These are phyloP conservation scores for Zygoascus hellenicus DNA, from an alignment of 1,139 yeast species.

Conservation along the genomic window DNA sequence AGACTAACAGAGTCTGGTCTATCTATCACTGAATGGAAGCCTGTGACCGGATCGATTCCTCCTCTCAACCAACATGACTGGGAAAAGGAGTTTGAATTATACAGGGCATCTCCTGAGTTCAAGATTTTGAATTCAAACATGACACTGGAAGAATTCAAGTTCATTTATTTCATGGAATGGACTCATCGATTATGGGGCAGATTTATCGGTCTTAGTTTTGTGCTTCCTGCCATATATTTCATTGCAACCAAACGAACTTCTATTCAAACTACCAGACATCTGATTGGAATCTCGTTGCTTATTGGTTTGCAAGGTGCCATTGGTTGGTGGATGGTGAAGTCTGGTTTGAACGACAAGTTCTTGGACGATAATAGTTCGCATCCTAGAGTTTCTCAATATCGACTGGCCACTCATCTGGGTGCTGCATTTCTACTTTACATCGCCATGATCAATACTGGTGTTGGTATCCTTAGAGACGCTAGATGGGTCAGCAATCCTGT, in stretches of 20 bases:
- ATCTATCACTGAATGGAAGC: constrained; percentile 97
- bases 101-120: constrained; percentile 85
- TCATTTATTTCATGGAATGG: constrained; percentile 98
- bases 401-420: constrained; percentile 90
- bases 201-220: constrained; percentile 75
- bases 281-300: constrained; percentile 66
- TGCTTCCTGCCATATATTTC: constrained; percentile 81
- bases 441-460: constrained; percentile 87
- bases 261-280: constrained; percentile 57
- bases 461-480: constrained; percentile 74
- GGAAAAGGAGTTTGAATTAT: constrained; percentile 77
- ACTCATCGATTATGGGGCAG: constrained; percentile 90
- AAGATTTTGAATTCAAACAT: constrained; percentile 84
- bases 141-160: constrained; percentile 87
- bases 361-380: constrained; percentile 69
- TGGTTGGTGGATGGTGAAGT: constrained; percentile 99
- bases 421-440: constrained; percentile 86
- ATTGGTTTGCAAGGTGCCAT: constrained; percentile 91
- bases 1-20: constrained; percentile 93
- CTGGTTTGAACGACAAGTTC: constrained; percentile 83
- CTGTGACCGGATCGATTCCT: constrained; percentile 91
- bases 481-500: constrained; percentile 59
- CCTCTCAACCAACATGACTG: constrained; percentile 77
- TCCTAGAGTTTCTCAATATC: constrained; percentile 94
- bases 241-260: constrained; percentile 64